Percentiles rank a stretch among this genome's conserved stretches.
Evolutionary conservation across 768 basidiomycete genomes (phyloP).

Genomic region (Lactifluus subvellereus): DNA sequence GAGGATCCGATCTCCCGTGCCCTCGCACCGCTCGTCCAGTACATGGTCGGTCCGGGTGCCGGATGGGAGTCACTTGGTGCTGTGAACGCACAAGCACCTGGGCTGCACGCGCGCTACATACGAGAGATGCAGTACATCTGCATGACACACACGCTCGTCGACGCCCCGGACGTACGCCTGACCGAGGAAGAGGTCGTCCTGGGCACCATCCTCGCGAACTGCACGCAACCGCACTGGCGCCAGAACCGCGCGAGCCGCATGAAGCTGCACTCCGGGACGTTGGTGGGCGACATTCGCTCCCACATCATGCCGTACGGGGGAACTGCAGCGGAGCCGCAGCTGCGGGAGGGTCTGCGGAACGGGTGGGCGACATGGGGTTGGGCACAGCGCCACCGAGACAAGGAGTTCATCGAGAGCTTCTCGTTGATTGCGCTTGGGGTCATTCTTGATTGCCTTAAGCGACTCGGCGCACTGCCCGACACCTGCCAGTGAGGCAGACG

Average conservation of each 20-base stretch:
- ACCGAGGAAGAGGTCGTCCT: constrained; percentile 70
- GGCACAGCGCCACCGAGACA: constrained; percentile 36
- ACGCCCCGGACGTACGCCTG: constrained; percentile 47
- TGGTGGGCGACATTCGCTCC: constrained; percentile 47
- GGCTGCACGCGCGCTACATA: constrained; percentile 47
- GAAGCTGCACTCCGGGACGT: constrained; percentile 49
- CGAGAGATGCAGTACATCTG: constrained; percentile 68
- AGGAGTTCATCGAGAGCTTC: constrained; percentile 48
- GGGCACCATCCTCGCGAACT: constrained; percentile 71
- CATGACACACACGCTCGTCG: constrained; percentile 57
- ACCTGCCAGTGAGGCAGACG: not conserved
- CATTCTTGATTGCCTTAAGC: constrained; percentile 4
- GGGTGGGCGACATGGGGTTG: constrained; percentile 66
- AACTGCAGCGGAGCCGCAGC: not conserved
- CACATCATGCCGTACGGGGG: constrained; percentile 26
- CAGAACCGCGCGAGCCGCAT: constrained; percentile 55
- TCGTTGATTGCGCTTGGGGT: constrained; percentile 54
- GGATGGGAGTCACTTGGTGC: not conserved
- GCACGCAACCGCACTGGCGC: constrained; percentile 55
- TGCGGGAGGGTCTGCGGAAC: constrained; percentile 39
- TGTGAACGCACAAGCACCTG: not conserved
- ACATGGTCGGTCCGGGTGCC: not conserved
- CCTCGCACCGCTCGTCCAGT: constrained; percentile 10
- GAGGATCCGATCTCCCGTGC: constrained; percentile 6
- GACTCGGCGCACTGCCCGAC: not conserved